phyloP scores from a whole-genome alignment of 768 basidiomycete species.

The Lactarius quietus region DNA sequence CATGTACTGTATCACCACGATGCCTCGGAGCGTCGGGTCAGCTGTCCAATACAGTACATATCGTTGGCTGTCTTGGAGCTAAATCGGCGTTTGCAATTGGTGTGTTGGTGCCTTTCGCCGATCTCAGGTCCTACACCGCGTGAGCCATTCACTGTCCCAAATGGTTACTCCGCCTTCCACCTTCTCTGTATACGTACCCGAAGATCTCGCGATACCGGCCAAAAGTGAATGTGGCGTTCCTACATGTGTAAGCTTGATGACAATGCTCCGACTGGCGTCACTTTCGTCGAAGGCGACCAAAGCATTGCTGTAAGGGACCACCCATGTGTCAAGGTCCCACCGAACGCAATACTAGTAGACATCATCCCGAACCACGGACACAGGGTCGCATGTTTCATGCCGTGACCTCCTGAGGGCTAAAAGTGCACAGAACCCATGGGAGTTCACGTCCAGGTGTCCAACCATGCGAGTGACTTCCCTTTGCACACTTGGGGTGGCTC shows the following conservation, averaged over 20 bases:
- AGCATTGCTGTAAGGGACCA: not conserved
- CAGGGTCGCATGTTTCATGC: not conserved
- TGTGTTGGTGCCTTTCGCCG: not conserved
- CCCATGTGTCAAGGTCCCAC: not conserved
- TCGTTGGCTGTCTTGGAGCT: not conserved
- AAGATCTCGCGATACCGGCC: no score
- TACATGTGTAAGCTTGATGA: no score
- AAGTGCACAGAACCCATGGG: not conserved
- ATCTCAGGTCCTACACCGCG: not conserved
- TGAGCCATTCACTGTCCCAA: no score
- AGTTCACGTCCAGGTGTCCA: not conserved
- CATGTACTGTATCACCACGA: not conserved
- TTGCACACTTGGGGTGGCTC: not conserved
- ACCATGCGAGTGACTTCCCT: not conserved
- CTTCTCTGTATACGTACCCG: no score
- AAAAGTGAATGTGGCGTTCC: not conserved
- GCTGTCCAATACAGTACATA: not conserved
- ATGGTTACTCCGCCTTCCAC: not conserved
- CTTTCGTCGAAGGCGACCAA: not conserved
- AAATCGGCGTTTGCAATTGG: no score
- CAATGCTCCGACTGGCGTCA: not conserved
- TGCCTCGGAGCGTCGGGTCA: not conserved
- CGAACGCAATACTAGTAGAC: not conserved
- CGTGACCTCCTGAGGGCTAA: not conserved
- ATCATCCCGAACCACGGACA: not conserved